A percentile compares a stretch with the other conserved stretches of the same genome.
These are phyloP conservation scores for Trypanosoma caninum DNA, from an alignment of 208 protist genomes.

Conservation along the genomic window DNA sequence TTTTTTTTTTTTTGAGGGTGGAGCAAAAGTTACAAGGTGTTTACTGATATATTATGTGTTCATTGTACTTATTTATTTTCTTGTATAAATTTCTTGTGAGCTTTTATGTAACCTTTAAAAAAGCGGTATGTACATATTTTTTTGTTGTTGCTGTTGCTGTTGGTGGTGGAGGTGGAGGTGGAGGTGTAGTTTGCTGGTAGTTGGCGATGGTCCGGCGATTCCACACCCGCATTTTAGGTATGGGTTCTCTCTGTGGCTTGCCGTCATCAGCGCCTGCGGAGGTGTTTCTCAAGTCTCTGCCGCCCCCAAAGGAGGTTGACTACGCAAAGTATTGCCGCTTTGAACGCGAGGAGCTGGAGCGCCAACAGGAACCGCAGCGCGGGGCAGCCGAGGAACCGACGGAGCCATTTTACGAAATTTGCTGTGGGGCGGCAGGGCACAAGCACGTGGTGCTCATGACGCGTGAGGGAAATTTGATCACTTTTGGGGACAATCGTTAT, in stretches of 20 bases:
- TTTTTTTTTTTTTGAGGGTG: too few species aligned
- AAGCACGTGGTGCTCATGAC: conserved; percentile 62
- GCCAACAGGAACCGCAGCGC: neutral
- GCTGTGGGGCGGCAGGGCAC: conserved; percentile 35
- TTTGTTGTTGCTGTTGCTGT: neutral
- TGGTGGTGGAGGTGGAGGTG: neutral
- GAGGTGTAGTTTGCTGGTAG: neutral
- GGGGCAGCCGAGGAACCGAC: neutral
- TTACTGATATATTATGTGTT: neutral
- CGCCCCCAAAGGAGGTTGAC: conserved; percentile 58
- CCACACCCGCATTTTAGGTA: conserved; percentile 69
- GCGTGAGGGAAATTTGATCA: conserved; percentile 59
- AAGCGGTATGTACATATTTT: too few species aligned
- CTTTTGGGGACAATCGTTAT: conserved; percentile 59
- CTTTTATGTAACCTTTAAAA: too few species aligned
- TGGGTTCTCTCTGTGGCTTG: conserved; percentile 61
- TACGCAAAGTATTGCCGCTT: conserved; percentile 52
- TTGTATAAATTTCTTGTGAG: neutral
- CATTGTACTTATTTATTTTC: neutral
- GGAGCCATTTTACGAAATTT: conserved; percentile 46
- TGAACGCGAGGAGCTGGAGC: conserved; percentile 43
- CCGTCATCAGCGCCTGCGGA: conserved; percentile 52
- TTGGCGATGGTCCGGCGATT: conserved; percentile 54
- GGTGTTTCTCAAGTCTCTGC: conserved; percentile 73
- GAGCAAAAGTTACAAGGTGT: too few species aligned